phyloP scores from a whole-genome alignment of 2,329 filamentous ascomycete genomes.

The Karstenula rhodostoma region DNA sequence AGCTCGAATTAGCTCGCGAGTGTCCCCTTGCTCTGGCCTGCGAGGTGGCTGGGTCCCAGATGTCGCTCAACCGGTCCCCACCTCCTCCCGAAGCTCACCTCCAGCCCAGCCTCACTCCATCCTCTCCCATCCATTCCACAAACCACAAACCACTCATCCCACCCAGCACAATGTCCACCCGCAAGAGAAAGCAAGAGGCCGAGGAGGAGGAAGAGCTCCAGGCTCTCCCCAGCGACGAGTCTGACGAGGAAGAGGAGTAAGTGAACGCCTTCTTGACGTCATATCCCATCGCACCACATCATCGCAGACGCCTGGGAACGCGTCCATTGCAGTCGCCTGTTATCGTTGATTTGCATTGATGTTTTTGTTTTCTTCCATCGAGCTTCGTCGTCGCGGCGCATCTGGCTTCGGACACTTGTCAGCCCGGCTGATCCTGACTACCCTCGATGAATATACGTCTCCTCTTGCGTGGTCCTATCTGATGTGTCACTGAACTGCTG shows the following conservation, averaged over 20 bases:
- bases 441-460: slow-evolving; percentile 1
- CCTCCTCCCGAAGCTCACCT: slow-evolving; percentile 32
- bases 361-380: slow-evolving; percentile 16
- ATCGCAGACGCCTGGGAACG: slow-evolving; percentile 31
- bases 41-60: slow-evolving; percentile 22
- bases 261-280: slow-evolving; percentile 49
- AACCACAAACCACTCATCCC: slow-evolving; percentile 17
- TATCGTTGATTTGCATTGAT: slow-evolving; percentile 20
- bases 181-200: slow-evolving; percentile 55
- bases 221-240: slow-evolving; percentile 54
- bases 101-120: slow-evolving; percentile 19
- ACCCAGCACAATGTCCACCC: slow-evolving; percentile 49
- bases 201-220: slow-evolving; percentile 55
- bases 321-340: slow-evolving; percentile 31
- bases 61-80: slow-evolving; percentile 42
- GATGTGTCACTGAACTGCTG: neutral
- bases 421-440: slow-evolving; percentile 22
- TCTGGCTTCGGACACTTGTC: slow-evolving; percentile 17
- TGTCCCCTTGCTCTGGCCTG: slow-evolving; percentile 35
- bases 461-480: slow-evolving; percentile 12
- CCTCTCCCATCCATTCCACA: slow-evolving; percentile 13
- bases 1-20: slow-evolving; percentile 37
- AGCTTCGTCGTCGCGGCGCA: slow-evolving; percentile 30
- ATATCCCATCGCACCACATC: slow-evolving; percentile 32
- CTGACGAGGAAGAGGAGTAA: slow-evolving; percentile 56